Evolutionary conservation across 805 yeast species (phyloP).

Genomic region (Grigorovia jiainica): DNA sequence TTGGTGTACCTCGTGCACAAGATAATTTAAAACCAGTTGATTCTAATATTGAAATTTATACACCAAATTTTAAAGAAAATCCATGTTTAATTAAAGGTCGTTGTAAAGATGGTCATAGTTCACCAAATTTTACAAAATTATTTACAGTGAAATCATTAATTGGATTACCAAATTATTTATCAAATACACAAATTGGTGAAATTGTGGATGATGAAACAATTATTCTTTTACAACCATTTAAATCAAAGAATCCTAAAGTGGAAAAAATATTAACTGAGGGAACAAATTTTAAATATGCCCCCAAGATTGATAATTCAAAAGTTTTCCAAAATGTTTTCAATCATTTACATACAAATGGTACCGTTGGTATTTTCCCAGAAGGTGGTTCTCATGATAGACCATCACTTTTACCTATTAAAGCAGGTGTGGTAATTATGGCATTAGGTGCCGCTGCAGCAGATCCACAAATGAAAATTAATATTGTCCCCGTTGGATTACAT

Average conservation of each 20-base stretch:
- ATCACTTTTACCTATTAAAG: slow-evolving; percentile 82
- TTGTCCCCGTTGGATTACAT: slow-evolving; percentile 94
- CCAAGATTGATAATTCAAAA: slow-evolving; percentile 69
- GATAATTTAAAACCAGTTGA: slow-evolving; percentile 61
- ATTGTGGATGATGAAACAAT: slow-evolving; percentile 67
- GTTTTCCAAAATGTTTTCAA: slow-evolving; percentile 78
- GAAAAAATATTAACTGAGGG: slow-evolving; percentile 42
- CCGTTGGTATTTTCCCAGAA: slow-evolving; percentile 92
- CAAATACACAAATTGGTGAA: slow-evolving; percentile 60
- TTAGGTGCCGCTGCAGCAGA: slow-evolving; percentile 79
- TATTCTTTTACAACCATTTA: slow-evolving; percentile 57
- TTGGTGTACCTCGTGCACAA: slow-evolving; percentile 88
- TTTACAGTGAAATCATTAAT: slow-evolving; percentile 56
- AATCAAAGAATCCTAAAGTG: slow-evolving; percentile 37
- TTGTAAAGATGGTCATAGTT: slow-evolving; percentile 11
- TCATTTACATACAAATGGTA: slow-evolving; percentile 67
- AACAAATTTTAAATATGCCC: slow-evolving; percentile 62
- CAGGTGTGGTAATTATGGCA: slow-evolving; percentile 98
- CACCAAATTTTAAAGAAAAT: slow-evolving; percentile 40
- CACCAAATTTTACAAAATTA: slow-evolving; percentile 43
- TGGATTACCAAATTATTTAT: slow-evolving; percentile 70
- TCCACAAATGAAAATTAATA: slow-evolving; percentile 64
- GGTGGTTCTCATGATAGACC: slow-evolving; percentile 98
- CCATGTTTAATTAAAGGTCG: slow-evolving; percentile 52
- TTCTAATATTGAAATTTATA: slow-evolving; percentile 49